Base-by-base conservation (phyloP, 2,329 filamentous ascomycete species). In the Fusarium illudens region DNA sequence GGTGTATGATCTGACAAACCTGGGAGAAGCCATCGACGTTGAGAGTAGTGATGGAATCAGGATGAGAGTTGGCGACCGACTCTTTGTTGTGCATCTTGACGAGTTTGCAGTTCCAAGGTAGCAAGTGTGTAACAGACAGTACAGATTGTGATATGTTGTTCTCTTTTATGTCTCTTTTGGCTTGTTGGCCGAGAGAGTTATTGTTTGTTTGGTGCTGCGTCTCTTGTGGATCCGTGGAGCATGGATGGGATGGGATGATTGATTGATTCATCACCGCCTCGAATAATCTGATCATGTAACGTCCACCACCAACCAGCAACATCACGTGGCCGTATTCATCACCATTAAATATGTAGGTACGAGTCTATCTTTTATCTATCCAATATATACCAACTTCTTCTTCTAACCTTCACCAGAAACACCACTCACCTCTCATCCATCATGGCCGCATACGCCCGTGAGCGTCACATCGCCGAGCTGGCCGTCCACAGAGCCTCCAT, bases 401-500 rank as follows among this genome's bases (percentile, higher is more conserved):
- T 19, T 44, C 27, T 60, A 39, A 67, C 42, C 27, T 17, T 10
- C 19, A 13, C 55, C 42, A 56, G n/a, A 42, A 29, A 49, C 42
- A 59, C 6, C 22, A 52, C 20, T 34, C 15, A 25, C 17, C 11
- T 12, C n/a, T 42, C 12, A 39, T 30, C 39, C 49, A 64, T 37
- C 52, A 78, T 76, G 69, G 48, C 63, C 29, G 52, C 62, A 8
- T 77, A 75, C 61, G 62, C 69, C 17, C 72, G 61, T 25, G 79
- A 80, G 69, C 76, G 72, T 33, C 62, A 68, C 34, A 52, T 80
- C 10, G 79, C 79, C 58, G 77, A 79, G 64, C 75, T 82, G 2
- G 82, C 85, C 19, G 84, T 89, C 17, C 84, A 87, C 68, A 79
- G 83, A 64, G 87, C 87, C 53, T 83, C 86, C 4, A 76, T 86